Conservation (phyloP, 495 filamentous ascomycete species). For the Penicillium waksmanii region DNA sequence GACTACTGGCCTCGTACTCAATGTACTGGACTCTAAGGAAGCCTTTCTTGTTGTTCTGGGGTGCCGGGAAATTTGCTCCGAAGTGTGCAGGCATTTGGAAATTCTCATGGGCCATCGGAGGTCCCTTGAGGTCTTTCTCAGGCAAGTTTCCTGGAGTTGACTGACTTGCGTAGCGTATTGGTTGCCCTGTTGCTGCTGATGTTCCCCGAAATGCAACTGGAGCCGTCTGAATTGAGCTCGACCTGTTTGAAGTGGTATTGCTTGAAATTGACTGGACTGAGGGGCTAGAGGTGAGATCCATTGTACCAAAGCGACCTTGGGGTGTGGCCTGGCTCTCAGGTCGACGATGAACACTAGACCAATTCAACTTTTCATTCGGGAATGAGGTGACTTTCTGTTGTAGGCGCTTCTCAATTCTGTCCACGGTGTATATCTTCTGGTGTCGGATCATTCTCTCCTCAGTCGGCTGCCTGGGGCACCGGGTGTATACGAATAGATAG, state of each 20-base stretch:
- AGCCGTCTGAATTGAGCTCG: too few species aligned
- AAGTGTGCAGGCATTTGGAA: neutral
- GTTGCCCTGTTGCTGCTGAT: too few species aligned
- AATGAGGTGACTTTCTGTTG: too few species aligned
- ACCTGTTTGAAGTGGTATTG: too few species aligned
- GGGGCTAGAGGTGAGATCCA: too few species aligned
- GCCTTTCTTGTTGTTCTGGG: neutral
- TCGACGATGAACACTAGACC: too few species aligned
- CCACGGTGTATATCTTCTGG: neutral
- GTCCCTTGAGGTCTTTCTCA: neutral
- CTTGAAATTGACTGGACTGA: too few species aligned
- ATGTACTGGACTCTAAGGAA: neutral
- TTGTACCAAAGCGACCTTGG: too few species aligned
- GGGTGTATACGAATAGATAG: constrained; percentile 32
- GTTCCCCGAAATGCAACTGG: too few species aligned
- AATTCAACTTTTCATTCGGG: too few species aligned
- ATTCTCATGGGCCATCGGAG: neutral
- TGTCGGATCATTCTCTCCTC: neutral
- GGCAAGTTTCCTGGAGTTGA: neutral
- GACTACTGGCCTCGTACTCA: neutral
- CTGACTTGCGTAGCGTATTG: too few species aligned
- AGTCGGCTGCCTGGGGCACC: constrained; percentile 13
- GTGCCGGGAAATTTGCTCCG: neutral
- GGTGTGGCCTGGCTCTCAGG: too few species aligned
- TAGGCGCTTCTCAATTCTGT: neutral